Evolutionary conservation across 2,329 filamentous ascomycete species (phyloP).

Genomic region (Microdochium bolleyi): DNA sequence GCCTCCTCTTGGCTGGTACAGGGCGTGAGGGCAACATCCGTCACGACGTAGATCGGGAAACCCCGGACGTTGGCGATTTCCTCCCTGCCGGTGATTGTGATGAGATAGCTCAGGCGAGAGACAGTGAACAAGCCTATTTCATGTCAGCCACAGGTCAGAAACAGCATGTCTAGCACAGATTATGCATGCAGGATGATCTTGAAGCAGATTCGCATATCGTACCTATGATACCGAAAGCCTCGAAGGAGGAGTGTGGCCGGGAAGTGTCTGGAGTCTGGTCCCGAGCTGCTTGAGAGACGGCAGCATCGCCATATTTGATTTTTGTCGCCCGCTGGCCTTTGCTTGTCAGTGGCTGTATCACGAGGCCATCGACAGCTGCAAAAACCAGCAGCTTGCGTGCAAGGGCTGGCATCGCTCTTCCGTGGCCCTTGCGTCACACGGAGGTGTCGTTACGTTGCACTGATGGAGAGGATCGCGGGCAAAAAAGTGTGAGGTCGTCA

Average conservation of each 20-base stretch:
- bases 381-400: slow-evolving; percentile 74
- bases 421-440: not conserved
- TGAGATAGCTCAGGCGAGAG: slow-evolving; percentile 72
- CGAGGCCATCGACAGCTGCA: slow-evolving; percentile 73
- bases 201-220: too few species aligned
- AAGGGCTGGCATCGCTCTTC: slow-evolving; percentile 26
- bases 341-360: slow-evolving; percentile 64
- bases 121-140: slow-evolving; percentile 71
- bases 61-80: slow-evolving; percentile 84
- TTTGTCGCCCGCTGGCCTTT: slow-evolving; percentile 56
- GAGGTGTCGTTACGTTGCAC: not conserved
- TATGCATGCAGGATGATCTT: too few species aligned
- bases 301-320: slow-evolving; percentile 61
- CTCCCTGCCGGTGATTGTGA: slow-evolving; percentile 78
- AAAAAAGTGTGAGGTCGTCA: too few species aligned
- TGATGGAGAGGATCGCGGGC: too few species aligned
- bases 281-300: slow-evolving; percentile 32
- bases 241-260: slow-evolving; percentile 41
- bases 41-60: slow-evolving; percentile 77
- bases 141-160: slow-evolving; percentile 4
- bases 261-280: slow-evolving; percentile 36
- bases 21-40: slow-evolving; percentile 85
- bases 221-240: slow-evolving; percentile 55
- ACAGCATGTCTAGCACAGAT: not conserved
- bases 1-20: slow-evolving; percentile 71